These are phyloP conservation scores for Mucor lusitanicus DNA, from an alignment of 371 early-diverging fungal genomes.

Conservation along the genomic window DNA sequence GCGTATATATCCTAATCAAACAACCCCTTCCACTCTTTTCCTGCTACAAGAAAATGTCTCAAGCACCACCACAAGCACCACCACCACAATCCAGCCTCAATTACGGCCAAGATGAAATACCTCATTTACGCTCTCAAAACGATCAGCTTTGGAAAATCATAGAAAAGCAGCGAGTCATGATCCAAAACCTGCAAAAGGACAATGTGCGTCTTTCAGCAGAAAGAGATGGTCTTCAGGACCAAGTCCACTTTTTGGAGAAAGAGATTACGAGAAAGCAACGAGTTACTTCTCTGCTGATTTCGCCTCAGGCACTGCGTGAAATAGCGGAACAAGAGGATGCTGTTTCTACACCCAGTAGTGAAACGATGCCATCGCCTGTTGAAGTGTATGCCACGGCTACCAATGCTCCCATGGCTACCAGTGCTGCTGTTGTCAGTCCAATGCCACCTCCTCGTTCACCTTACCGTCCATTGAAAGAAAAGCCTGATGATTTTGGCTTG, in stretches of 20 bases:
- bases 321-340: conserved; percentile 32
- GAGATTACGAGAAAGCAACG: conserved; percentile 28
- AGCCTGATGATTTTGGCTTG: conserved; percentile 1
- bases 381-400: conserved; percentile 1
- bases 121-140: conserved; percentile 64
- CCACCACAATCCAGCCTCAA: neutral
- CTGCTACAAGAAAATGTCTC: neutral
- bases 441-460: conserved; percentile 39
- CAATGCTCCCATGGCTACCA: neutral
- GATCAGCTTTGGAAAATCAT: conserved; percentile 90
- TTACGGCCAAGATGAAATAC: conserved; percentile 28
- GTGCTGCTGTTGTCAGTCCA: conserved; percentile 6
- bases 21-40: conserved; percentile 4
- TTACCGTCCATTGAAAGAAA: conserved; percentile 30
- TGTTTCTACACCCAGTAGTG: conserved; percentile 19
- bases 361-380: conserved; percentile 17
- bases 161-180: conserved; percentile 84
- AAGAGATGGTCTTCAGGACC: conserved; percentile 54
- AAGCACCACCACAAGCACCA: neutral
- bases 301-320: conserved; percentile 30
- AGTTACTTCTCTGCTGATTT: conserved; percentile 31
- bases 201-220: conserved; percentile 54
- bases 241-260: conserved; percentile 30
- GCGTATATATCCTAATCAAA: neutral
- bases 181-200: conserved; percentile 72